Percentiles rank a stretch among this genome's conserved stretches.
Evolutionary conservation across 768 basidiomycete species (phyloP).

Genomic region (Tricholoma furcatifolium): DNA sequence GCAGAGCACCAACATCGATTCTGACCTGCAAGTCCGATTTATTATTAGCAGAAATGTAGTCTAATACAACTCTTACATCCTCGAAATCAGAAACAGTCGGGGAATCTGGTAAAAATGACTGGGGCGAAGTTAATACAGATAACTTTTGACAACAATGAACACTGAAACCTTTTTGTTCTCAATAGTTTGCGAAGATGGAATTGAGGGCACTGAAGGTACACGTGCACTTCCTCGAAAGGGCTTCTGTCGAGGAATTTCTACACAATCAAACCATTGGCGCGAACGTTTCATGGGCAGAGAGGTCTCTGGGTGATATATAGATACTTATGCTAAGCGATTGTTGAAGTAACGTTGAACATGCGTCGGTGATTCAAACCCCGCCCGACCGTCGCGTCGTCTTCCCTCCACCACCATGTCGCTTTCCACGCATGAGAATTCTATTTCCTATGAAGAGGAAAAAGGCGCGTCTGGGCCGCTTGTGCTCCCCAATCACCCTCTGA

Average conservation of each 20-base stretch:
- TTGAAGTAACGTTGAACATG: constrained; percentile 4
- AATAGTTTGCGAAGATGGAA: constrained; percentile 8
- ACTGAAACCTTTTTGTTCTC: constrained; percentile 11
- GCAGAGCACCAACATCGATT: too few relatives aligned
- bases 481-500: constrained; percentile 5
- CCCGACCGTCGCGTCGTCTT: constrained; percentile 22
- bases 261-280: constrained; percentile 9
- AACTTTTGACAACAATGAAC: background rate
- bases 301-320: too few relatives aligned
- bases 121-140: background rate
- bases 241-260: constrained; percentile 15
- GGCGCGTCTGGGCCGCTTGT: constrained; percentile 33
- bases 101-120: constrained; percentile 5
- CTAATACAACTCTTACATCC: background rate
- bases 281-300: constrained; percentile 11
- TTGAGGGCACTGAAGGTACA: background rate
- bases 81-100: constrained; percentile 22
- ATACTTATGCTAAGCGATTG: background rate
- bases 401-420: constrained; percentile 57
- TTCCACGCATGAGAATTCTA: constrained; percentile 53
- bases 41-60: too few relatives aligned
- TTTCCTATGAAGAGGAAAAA: constrained; percentile 74
- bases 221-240: constrained; percentile 4
- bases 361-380: constrained; percentile 35
- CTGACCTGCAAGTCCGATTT: too few relatives aligned